A percentile compares a stretch with the other conserved stretches of the same genome.
Conservation (phyloP, 176 grass and related monocot genomes). For the Tillandsia leiboldiana region DNA sequence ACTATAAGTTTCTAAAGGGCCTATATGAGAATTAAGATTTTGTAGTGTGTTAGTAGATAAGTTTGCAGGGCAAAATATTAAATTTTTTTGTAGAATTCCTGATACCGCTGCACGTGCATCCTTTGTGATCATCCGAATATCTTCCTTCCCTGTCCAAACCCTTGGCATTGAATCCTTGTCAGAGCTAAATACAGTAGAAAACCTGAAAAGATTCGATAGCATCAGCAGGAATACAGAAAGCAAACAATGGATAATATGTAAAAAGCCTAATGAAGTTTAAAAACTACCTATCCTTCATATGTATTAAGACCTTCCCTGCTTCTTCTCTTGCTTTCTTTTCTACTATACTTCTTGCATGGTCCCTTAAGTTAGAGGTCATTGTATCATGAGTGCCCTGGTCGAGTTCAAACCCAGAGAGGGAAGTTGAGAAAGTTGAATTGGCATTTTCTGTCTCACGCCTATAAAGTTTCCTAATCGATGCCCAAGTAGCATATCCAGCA, state of each 20-base stretch:
- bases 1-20: too few relatives aligned
- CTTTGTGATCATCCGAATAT: conserved; percentile 73
- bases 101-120: conserved; percentile 58
- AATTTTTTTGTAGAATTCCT: conserved; percentile 14
- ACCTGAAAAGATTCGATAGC: conserved; percentile 39
- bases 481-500: conserved; percentile 49
- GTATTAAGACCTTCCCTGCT: conserved; percentile 62
- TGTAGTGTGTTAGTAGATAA: too few relatives aligned
- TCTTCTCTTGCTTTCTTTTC: conserved; percentile 73
- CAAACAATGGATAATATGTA: not conserved
- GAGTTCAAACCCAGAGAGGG: conserved; percentile 63
- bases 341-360: conserved; percentile 54
- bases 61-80: too few relatives aligned
- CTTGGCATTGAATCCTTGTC: conserved; percentile 73
- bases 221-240: not conserved
- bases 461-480: conserved; percentile 52
- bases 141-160: conserved; percentile 67
- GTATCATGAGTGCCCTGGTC: conserved; percentile 34
- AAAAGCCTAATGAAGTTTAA: not conserved
- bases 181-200: conserved; percentile 59
- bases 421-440: conserved; percentile 34
- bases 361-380: conserved; percentile 49
- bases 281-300: conserved; percentile 89
- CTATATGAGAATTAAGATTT: too few relatives aligned
- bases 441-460: conserved; percentile 46